Evolutionary conservation across 2,329 filamentous ascomycete genomes (phyloP).

Genomic region (Venturia nashicola): DNA sequence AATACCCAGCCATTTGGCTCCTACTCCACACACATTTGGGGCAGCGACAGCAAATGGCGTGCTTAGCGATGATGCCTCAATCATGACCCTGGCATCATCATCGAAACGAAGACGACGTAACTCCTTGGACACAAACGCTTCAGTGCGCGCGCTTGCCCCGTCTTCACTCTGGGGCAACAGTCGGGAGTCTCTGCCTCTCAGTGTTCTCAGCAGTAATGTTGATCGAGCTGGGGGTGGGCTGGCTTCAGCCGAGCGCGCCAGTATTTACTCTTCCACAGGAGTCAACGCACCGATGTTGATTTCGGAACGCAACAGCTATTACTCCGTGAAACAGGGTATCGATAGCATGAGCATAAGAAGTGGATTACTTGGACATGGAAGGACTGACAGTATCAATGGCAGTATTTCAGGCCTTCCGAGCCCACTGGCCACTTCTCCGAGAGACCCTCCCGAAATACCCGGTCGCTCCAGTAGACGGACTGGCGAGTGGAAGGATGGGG

Average conservation of each 20-base stretch:
- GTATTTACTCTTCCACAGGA: slow-evolving; percentile 69
- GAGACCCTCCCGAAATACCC: slow-evolving; percentile 8
- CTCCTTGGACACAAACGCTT: slow-evolving; percentile 77
- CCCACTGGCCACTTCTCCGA: slow-evolving; percentile 13
- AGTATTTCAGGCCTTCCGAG: slow-evolving; percentile 40
- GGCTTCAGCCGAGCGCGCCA: slow-evolving; percentile 54
- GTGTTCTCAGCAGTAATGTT: slow-evolving; percentile 61
- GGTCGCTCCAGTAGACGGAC: slow-evolving; percentile 13
- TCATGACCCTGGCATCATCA: slow-evolving; percentile 72
- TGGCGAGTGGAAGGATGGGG: slow-evolving; percentile 15
- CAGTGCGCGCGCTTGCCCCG: slow-evolving; percentile 70
- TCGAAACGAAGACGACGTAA: slow-evolving; percentile 65
- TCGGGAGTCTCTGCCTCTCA: slow-evolving; percentile 66
- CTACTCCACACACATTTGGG: slow-evolving; percentile 58
- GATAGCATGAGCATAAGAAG: slow-evolving; percentile 72
- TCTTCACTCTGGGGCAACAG: slow-evolving; percentile 73
- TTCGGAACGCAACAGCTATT: slow-evolving; percentile 72
- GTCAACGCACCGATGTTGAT: slow-evolving; percentile 46
- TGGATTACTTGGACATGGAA: slow-evolving; percentile 57
- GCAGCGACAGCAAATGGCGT: slow-evolving; percentile 73
- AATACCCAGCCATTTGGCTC: slow-evolving; percentile 50
- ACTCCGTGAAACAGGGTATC: slow-evolving; percentile 47
- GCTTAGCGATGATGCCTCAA: slow-evolving; percentile 74
- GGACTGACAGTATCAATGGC: slow-evolving; percentile 70
- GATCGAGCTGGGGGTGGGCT: slow-evolving; percentile 39